These are phyloP conservation scores for Pleurotus citrinopileatus DNA, from an alignment of 768 basidiomycete genomes.

Conservation along the genomic window DNA sequence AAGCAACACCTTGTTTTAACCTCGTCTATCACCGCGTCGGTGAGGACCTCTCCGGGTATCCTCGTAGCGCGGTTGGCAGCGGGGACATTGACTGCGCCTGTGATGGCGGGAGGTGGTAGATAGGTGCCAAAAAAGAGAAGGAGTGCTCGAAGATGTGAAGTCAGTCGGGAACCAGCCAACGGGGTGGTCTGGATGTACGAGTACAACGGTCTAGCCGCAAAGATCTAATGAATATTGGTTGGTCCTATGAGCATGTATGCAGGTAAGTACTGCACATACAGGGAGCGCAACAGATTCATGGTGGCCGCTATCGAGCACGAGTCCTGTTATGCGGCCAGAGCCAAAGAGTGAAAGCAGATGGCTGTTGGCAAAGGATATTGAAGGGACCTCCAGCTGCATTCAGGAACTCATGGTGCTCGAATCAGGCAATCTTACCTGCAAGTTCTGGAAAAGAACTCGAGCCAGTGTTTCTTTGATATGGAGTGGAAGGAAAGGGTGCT, in stretches of 20 bases:
- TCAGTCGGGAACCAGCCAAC: slow-evolving; percentile 79
- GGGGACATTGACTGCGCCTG: slow-evolving; percentile 60
- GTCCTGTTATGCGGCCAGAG: slow-evolving; percentile 85
- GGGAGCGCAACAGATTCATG: slow-evolving; percentile 88
- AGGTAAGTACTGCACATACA: slow-evolving; percentile 42
- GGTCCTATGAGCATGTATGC: not conserved
- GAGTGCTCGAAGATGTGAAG: slow-evolving; percentile 76
- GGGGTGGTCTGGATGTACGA: slow-evolving; percentile 83
- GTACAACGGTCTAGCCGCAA: slow-evolving; percentile 83
- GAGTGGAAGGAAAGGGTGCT: slow-evolving; percentile 83
- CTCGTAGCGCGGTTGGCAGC: slow-evolving; percentile 58
- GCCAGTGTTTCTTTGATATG: slow-evolving; percentile 89
- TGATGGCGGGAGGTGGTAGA: slow-evolving; percentile 73
- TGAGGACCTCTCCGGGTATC: slow-evolving; percentile 78
- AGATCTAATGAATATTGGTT: slow-evolving; percentile 67
- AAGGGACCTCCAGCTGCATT: slow-evolving; percentile 66
- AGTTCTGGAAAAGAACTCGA: slow-evolving; percentile 82
- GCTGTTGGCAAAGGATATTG: slow-evolving; percentile 89
- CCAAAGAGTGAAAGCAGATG: slow-evolving; percentile 84
- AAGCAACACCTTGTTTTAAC: slow-evolving; percentile 90
- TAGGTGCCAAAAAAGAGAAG: slow-evolving; percentile 83
- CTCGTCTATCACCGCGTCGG: slow-evolving; percentile 81
- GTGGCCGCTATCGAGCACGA: slow-evolving; percentile 92
- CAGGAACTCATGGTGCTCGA: not conserved
- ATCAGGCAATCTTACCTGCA: slow-evolving; percentile 54